These are phyloP conservation scores for Spergularia marina DNA, from an alignment of 148 eudicot species.

Conservation along the genomic window DNA sequence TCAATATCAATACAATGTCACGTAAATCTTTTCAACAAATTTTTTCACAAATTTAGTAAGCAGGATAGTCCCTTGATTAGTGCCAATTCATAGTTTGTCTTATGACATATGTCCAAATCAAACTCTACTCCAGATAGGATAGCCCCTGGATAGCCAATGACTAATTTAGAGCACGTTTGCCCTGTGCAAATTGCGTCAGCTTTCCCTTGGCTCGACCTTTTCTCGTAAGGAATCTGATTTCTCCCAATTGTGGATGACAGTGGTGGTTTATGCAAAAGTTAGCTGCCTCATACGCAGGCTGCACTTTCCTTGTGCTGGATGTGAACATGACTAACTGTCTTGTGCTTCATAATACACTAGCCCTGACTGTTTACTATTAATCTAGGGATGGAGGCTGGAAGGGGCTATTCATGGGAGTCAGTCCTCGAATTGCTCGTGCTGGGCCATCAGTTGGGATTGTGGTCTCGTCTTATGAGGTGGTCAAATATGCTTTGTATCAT, in stretches of 20 bases:
- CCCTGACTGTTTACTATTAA: background rate
- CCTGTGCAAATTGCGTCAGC: background rate
- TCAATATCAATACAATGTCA: background rate
- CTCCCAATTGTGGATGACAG: too few species aligned
- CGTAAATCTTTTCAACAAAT: background rate
- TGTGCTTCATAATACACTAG: background rate
- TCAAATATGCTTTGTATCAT: constrained; percentile 52
- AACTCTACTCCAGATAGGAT: background rate
- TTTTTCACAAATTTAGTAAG: background rate
- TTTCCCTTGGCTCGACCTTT: background rate
- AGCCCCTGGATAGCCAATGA: too few species aligned
- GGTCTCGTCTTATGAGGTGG: constrained; percentile 84
- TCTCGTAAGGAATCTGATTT: too few species aligned
- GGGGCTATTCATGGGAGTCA: constrained; percentile 76
- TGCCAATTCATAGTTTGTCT: background rate
- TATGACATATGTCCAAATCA: background rate
- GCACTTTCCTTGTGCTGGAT: too few species aligned
- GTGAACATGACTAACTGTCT: too few species aligned
- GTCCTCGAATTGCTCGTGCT: constrained; percentile 87
- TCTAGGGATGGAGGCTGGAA: constrained; percentile 86
- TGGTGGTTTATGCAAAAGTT: too few species aligned
- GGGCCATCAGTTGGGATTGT: constrained; percentile 96
- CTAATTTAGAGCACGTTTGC: too few species aligned
- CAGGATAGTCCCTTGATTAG: background rate
- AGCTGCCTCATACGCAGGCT: too few species aligned